These are phyloP conservation scores for Chaetomiaceae sp. DNA, from an alignment of 2,329 filamentous ascomycete species.

Conservation along the genomic window DNA sequence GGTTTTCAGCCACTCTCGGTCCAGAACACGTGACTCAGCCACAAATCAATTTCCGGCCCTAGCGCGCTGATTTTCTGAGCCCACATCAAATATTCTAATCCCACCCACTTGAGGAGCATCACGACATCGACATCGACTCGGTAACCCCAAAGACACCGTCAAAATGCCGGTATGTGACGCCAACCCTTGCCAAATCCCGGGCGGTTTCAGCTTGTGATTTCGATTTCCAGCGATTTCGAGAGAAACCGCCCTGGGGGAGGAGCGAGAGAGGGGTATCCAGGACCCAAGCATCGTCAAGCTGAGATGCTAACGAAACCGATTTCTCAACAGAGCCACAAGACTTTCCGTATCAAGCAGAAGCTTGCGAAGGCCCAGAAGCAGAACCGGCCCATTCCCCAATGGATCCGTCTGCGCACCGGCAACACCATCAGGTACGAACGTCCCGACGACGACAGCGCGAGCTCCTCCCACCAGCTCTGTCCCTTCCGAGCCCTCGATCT, in stretches of 20 bases:
- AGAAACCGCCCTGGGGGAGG: not conserved
- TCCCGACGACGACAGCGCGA: not conserved
- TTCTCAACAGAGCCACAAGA: conserved; percentile 84
- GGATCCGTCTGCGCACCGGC: conserved; percentile 96
- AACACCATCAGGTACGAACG: conserved; percentile 96
- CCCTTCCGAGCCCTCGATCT: no score
- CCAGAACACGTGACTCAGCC: conserved; percentile 25
- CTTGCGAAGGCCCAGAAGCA: conserved; percentile 99
- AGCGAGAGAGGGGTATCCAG: conserved; percentile 2
- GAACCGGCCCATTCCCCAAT: conserved; percentile 99
- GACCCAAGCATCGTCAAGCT: not conserved
- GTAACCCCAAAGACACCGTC: conserved; percentile 33
- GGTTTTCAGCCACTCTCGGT: conserved; percentile 6
- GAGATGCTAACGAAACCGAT: conserved; percentile 22
- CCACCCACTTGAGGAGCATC: conserved; percentile 25
- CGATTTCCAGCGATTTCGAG: conserved; percentile 2
- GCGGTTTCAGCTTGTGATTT: not conserved
- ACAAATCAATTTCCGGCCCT: conserved; percentile 22
- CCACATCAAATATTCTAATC: conserved; percentile 29
- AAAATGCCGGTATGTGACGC: conserved; percentile 37
- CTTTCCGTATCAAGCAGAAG: conserved; percentile 99
- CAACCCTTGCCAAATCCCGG: not conserved
- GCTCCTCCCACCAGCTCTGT: not conserved
- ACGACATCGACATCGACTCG: conserved; percentile 29
- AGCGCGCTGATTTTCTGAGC: conserved; percentile 25